Conservation (phyloP, 345 rosid genomes). For the Gossypium thurberi region DNA sequence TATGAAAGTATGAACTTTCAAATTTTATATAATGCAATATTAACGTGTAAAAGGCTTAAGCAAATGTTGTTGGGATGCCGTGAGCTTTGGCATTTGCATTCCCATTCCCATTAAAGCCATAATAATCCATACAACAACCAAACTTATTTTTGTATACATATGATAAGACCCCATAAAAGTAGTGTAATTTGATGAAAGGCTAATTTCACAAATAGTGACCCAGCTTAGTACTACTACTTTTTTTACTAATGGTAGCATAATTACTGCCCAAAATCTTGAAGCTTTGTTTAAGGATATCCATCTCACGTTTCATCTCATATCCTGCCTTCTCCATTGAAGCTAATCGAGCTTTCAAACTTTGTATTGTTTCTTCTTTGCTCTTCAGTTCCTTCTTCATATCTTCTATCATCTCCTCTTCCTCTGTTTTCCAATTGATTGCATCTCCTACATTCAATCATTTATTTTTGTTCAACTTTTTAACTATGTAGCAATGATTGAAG, state of each 20-base stretch:
- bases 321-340: constrained; percentile 31
- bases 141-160: background rate
- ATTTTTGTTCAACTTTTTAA: too few species aligned
- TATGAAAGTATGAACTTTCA: too few species aligned
- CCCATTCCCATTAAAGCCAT: background rate
- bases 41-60: too few species aligned
- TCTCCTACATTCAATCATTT: constrained; percentile 28
- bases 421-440: constrained; percentile 34
- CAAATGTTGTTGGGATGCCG: background rate
- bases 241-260: background rate
- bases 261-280: constrained; percentile 43
- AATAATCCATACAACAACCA: background rate
- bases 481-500: background rate
- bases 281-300: constrained; percentile 73
- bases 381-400: constrained; percentile 53
- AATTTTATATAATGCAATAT: too few species aligned
- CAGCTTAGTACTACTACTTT: background rate
- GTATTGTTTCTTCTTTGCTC: constrained; percentile 41
- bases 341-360: constrained; percentile 36
- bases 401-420: constrained; percentile 39
- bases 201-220: background rate
- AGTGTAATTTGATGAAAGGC: background rate
- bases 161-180: background rate
- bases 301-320: constrained; percentile 32
- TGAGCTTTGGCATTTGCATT: background rate